These are phyloP conservation scores for Arthrobotrys conoides DNA, from an alignment of 2,329 filamentous ascomycete species.

Conservation along the genomic window DNA sequence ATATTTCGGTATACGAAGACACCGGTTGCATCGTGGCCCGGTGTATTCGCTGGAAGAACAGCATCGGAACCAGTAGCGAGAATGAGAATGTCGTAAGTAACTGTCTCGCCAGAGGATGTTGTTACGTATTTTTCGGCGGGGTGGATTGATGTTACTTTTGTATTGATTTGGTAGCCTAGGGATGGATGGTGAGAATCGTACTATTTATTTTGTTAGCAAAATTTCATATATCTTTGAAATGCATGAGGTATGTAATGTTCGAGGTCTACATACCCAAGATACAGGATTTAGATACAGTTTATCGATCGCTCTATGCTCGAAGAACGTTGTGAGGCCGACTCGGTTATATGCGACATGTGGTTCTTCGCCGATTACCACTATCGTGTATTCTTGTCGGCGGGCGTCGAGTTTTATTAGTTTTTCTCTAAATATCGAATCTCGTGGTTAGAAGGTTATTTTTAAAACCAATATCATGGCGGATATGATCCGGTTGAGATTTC, in stretches of 20 bases:
- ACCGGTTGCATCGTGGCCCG: constrained; percentile 82
- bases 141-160: constrained; percentile 78
- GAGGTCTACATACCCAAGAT: constrained; percentile 76
- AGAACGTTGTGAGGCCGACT: constrained; percentile 89
- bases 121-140: constrained; percentile 76
- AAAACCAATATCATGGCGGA: neutral
- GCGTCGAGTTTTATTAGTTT: constrained; percentile 89
- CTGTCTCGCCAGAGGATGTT: constrained; percentile 78
- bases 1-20: constrained; percentile 93
- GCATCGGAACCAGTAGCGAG: constrained; percentile 90
- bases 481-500: neutral
- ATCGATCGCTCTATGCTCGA: constrained; percentile 86
- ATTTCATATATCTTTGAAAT: neutral
- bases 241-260: neutral
- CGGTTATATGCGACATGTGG: constrained; percentile 90
- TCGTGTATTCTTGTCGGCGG: constrained; percentile 80
- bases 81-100: constrained; percentile 84
- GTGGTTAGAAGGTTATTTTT: too few species aligned
- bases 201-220: constrained; percentile 56
- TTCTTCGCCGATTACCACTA: constrained; percentile 90
- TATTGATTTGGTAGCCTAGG: constrained; percentile 82
- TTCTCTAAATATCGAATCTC: constrained; percentile 72
- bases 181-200: constrained; percentile 66
- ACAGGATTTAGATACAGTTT: constrained; percentile 88
- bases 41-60: constrained; percentile 78